These are phyloP conservation scores for Viridothelium virens DNA, from an alignment of 495 filamentous ascomycete species.

Conservation along the genomic window DNA sequence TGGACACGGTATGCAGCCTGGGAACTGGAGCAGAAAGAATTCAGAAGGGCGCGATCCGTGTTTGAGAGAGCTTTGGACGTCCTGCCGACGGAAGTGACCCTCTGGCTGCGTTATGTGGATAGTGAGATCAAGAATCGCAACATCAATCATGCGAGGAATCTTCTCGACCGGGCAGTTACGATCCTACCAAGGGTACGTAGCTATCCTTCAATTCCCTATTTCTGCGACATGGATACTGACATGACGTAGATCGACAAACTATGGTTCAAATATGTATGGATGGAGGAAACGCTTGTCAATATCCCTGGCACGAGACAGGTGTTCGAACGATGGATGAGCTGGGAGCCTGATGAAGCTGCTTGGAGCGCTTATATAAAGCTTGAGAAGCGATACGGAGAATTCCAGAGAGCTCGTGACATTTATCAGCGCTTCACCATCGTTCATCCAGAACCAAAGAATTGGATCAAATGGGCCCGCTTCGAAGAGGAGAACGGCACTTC, in stretches of 20 bases:
- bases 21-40: conserved; percentile 98
- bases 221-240: neutral
- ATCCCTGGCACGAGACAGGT: conserved; percentile 87
- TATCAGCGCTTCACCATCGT: conserved; percentile 89
- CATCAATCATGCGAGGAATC: conserved; percentile 93
- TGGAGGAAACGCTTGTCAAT: conserved; percentile 95
- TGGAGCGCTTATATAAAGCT: conserved; percentile 96
- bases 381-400: conserved; percentile 91
- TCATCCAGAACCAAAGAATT: conserved; percentile 90
- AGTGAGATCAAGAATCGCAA: conserved; percentile 94
- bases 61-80: conserved; percentile 96
- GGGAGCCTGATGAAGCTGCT: conserved; percentile 92
- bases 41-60: conserved; percentile 85
- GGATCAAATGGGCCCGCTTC: conserved; percentile 98
- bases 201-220: neutral
- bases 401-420: conserved; percentile 71
- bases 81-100: conserved; percentile 69
- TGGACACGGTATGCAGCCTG: conserved; percentile 98
- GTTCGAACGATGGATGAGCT: conserved; percentile 97
- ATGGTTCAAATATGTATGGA: conserved; percentile 98
- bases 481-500: conserved; percentile 91
- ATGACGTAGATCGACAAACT: conserved; percentile 56
- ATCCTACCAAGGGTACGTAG: conserved; percentile 65
- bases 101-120: conserved; percentile 88
- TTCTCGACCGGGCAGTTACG: conserved; percentile 90